Percentiles rank a stretch among this genome's conserved stretches.
These are phyloP conservation scores for Aspergillus versicolor DNA, from an alignment of 2,329 filamentous ascomycete species.

Conservation along the genomic window DNA sequence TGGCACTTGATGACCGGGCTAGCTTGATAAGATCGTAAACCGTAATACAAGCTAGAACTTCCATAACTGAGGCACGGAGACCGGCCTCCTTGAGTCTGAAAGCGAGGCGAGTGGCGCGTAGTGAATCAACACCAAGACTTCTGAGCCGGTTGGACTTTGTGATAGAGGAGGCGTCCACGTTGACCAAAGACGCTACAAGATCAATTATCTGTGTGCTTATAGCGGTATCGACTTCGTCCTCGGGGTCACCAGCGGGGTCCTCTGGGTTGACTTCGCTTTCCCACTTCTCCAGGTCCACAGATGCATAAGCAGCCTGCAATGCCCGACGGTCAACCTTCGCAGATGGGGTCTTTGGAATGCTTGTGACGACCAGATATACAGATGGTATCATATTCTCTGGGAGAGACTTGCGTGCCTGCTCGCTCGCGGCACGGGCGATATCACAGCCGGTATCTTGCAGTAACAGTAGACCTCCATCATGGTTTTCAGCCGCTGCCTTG, in stretches of 20 bases:
- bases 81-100: conserved; percentile 26
- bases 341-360: conserved; percentile 31
- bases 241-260: background rate
- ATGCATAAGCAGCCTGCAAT: conserved; percentile 24
- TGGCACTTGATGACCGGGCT: conserved; percentile 2
- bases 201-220: conserved; percentile 18
- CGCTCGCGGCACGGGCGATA: conserved; percentile 24
- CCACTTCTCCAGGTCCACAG: conserved; percentile 28
- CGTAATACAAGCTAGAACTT: conserved; percentile 29
- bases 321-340: conserved; percentile 36
- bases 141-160: conserved; percentile 23
- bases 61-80: conserved; percentile 27
- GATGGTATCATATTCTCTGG: conserved; percentile 37
- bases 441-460: conserved; percentile 19
- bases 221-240: background rate
- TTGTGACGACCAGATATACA: conserved; percentile 29
- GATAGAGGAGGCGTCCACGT: conserved; percentile 21
- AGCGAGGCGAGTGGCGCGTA: conserved; percentile 30
- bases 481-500: conserved; percentile 2
- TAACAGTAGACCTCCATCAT: conserved; percentile 13
- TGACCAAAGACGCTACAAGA: conserved; percentile 23
- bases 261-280: conserved; percentile 23
- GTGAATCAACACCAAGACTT: conserved; percentile 33
- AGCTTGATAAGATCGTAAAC: conserved; percentile 26
- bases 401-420: conserved; percentile 20